Base-by-base conservation (phyloP, 1,284 basidiomycete species). In the Xanthoconium separans region DNA sequence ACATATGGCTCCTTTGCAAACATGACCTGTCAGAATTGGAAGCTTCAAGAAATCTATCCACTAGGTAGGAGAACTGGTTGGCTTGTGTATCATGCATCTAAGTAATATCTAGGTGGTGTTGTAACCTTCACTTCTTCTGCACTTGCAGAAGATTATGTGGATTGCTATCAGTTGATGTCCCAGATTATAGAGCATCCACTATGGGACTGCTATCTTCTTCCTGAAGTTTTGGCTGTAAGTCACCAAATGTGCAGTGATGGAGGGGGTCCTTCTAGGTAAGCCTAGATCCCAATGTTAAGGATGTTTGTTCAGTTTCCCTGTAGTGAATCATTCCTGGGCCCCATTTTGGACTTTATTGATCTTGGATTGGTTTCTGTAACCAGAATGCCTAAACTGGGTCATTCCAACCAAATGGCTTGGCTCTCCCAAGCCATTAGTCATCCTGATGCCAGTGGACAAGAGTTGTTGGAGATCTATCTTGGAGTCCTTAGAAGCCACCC, bases 181-280 rank as follows among this genome's bases (percentile, higher is more conserved):
- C 72, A 79, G 58, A 66, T 85, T 10, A 67, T 75, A 53, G 72
- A 77, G 34, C 87, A 89, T 64, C 84, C 83, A 30, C 63, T 85
- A 13, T 90, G 87, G 87, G 70, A 72, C 15, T 80, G 78, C 46
- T 89, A 85, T 61, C 70, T 90, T 33, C 62, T 82, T 9, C 86
- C 86, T 13, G 75, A 76, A 49, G 80, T 80, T 13, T 68, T 89
- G 29, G 86, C 82, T 47, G 71, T 81, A 61, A 64, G 71, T 16
- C 50, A 69, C 24, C 9, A 50, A 12, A 36, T 69, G 15, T 58
- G 24, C 6, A 73, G 72, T 12, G 65, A 73, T 34, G 55, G 33
- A 2, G 24, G 27, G 12, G 70, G 16, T 62, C 9, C 70, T 42
- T 64, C 71, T 42, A 61, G 64, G 51, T 65, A 53, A 41, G 69